Percentiles rank a stretch among this genome's conserved stretches.
Evolutionary conservation across 768 basidiomycete genomes (phyloP).

Genomic region (Boletus edulis): DNA sequence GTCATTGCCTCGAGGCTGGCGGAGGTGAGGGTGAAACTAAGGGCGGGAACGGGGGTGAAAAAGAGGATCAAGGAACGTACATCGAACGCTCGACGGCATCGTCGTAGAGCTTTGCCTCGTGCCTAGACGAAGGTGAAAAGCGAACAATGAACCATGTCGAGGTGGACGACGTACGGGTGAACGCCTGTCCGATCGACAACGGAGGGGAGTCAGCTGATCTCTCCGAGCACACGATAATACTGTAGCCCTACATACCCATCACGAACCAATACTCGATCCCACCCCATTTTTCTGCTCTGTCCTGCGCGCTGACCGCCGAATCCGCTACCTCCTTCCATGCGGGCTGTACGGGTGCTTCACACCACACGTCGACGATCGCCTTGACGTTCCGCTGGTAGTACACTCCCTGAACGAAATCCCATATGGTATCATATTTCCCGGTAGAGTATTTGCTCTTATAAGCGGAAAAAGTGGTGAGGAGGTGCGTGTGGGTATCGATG

Average conservation of each 20-base stretch:
- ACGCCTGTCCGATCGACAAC: background rate
- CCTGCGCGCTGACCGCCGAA: slow-evolving; percentile 53
- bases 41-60: background rate
- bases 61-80: slow-evolving; percentile 35
- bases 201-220: too few relatives aligned
- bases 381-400: slow-evolving; percentile 57
- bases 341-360: slow-evolving; percentile 68
- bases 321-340: slow-evolving; percentile 73
- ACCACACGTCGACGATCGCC: slow-evolving; percentile 85
- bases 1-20: slow-evolving; percentile 67
- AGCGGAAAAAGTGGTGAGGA: slow-evolving; percentile 66
- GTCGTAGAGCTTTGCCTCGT: slow-evolving; percentile 68
- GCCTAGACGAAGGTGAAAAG: slow-evolving; percentile 35
- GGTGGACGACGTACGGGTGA: background rate
- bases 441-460: slow-evolving; percentile 64
- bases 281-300: slow-evolving; percentile 51
- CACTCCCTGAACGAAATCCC: slow-evolving; percentile 64
- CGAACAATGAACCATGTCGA: background rate
- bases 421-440: slow-evolving; percentile 52
- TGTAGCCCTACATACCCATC: slow-evolving; percentile 48
- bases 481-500: slow-evolving; percentile 84
- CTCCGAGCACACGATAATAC: too few relatives aligned
- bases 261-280: slow-evolving; percentile 81
- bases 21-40: background rate
- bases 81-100: slow-evolving; percentile 68